phyloP scores from a whole-genome alignment of 2,329 filamentous ascomycete genomes.

The Parastagonospora nodorum region DNA sequence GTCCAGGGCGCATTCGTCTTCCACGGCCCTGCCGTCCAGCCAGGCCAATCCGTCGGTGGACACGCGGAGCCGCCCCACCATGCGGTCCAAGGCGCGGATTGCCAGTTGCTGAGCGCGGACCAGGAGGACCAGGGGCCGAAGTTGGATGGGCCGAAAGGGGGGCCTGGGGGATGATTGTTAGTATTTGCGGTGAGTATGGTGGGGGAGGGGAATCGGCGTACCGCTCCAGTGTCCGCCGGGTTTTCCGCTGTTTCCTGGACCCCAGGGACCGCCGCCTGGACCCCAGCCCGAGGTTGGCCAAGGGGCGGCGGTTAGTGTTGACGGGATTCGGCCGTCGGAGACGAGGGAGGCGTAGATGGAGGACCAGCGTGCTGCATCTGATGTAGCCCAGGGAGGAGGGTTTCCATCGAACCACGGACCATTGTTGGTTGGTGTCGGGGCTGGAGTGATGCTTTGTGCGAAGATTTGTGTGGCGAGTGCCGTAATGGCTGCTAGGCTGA shows the following conservation, averaged over 20 bases:
- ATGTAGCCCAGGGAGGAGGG: constrained; percentile 26
- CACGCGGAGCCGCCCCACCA: constrained; percentile 44
- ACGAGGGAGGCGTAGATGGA: constrained; percentile 34
- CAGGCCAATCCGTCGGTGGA: constrained; percentile 42
- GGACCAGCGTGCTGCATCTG: constrained; percentile 26
- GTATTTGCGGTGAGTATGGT: neutral
- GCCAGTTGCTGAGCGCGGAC: constrained; percentile 33
- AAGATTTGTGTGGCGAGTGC: constrained; percentile 7
- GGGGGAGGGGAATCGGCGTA: constrained; percentile 8
- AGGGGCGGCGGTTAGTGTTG: constrained; percentile 28
- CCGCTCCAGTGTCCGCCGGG: constrained; percentile 24
- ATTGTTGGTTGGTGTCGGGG: constrained; percentile 10
- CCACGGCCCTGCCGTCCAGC: constrained; percentile 45
- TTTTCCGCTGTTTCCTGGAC: constrained; percentile 16
- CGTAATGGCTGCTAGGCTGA: constrained; percentile 1
- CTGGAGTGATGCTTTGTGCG: constrained; percentile 12
- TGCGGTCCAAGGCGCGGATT: constrained; percentile 37
- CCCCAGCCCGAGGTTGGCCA: constrained; percentile 31
- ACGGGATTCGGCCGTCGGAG: constrained; percentile 29
- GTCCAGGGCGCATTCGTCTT: constrained; percentile 44
- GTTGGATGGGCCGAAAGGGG: constrained; percentile 27
- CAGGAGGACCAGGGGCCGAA: constrained; percentile 39
- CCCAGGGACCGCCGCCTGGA: constrained; percentile 25
- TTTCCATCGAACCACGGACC: neutral
- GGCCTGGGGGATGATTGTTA: constrained; percentile 12